Evolutionary conservation across 192 early-diverging fungal genomes (phyloP), one percentile per base, ranked within the genome.

Genomic region (Linnemannia hyalina): DNA sequence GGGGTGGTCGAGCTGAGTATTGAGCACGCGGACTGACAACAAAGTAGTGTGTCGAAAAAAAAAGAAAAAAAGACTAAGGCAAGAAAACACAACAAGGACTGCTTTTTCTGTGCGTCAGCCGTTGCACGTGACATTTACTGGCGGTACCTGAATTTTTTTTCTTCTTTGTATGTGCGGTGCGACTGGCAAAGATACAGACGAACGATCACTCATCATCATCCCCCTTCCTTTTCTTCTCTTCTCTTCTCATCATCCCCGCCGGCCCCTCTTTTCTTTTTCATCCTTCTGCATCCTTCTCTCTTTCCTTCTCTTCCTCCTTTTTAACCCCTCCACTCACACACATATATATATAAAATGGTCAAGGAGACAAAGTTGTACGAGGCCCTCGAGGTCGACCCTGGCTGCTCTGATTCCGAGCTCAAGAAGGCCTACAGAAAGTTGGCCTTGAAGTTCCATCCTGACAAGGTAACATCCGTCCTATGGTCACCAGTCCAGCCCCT

Each of bases 371-470:
- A 96, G 87, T 93, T 95, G 73, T 99, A 99, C 91, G 97, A 99
- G 47, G 82, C 93, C 29, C 93, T 99, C 46, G 99, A 94, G 77
- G 95, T 98, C 73, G 68, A 89, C 70, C 94, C 97, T 20, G 73
- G 69, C 16, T 96, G 95, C 73, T 91, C 92, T 75, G 96, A 98
- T 63, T 69, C 89, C 74, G 96, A 99, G 71, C 91, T 99, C 81
- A 99, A 98, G 91, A 99, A 99, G 91, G 97, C 98, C 26, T 98
- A 98, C 94, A 90, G 97, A 74, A 99, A 99, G 91, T 92, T 98
- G 78, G 99, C 99, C 18, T 90, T 99, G 73, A 97, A 97, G 82
- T 97, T 93, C 77, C 94, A 94, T 80, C 96, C 96, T 20, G 96
- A 97, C 88, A 97, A 96, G 91, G 93, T 94, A 91, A 72, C 32